Evolutionary conservation across 768 basidiomycete genomes (phyloP).

Genomic region (Kwoniella sp.): DNA sequence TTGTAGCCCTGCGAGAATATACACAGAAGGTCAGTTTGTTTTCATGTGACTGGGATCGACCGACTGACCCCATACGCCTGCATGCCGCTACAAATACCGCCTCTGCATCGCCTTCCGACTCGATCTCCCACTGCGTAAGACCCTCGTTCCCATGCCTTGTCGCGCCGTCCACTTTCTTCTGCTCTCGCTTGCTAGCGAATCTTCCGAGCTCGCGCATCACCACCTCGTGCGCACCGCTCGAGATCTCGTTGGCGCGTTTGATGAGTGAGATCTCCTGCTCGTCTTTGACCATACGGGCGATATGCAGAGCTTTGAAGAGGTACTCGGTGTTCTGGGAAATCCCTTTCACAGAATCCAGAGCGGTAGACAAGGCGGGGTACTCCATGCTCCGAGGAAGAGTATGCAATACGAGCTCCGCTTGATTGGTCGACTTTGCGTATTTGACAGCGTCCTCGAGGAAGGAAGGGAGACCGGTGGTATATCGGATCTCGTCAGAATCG

Average conservation of each 20-base stretch:
- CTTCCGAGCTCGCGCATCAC: conserved; percentile 88
- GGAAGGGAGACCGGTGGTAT: conserved; percentile 59
- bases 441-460: conserved; percentile 6
- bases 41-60: background rate
- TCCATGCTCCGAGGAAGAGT: conserved; percentile 45
- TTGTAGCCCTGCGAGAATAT: conserved; percentile 61
- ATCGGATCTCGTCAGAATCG: conserved; percentile 59
- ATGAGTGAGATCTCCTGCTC: conserved; percentile 73
- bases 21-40: background rate
- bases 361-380: conserved; percentile 42
- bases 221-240: conserved; percentile 83
- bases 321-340: conserved; percentile 61
- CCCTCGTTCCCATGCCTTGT: conserved; percentile 44
- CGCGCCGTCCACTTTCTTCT: background rate
- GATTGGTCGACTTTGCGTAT: conserved; percentile 3
- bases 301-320: conserved; percentile 77
- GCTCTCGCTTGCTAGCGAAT: conserved; percentile 26
- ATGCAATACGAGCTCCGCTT: conserved; percentile 29
- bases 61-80: conserved; percentile 76
- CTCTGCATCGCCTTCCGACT: conserved; percentile 91
- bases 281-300: conserved; percentile 77
- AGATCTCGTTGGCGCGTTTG: conserved; percentile 78
- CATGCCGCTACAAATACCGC: conserved; percentile 91
- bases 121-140: conserved; percentile 75
- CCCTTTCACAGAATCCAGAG: conserved; percentile 38